Base-by-base conservation (phyloP, 257 asterid genomes). In the Penstemon newberryi region DNA sequence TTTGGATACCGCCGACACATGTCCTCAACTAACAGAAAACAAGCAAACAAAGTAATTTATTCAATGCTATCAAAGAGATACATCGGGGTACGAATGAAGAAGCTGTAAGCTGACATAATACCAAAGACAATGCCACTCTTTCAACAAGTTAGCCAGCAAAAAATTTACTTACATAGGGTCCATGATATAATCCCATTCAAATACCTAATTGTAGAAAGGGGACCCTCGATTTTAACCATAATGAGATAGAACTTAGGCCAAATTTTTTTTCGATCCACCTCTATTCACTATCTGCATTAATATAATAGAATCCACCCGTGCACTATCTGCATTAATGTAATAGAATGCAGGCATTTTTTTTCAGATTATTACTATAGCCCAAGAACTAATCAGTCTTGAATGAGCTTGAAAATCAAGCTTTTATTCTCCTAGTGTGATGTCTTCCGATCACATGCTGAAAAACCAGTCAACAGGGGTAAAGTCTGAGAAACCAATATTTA, bases 1-100 rank as follows among this genome's bases (percentile, higher is more conserved):
- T 90, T 92, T 65, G 98, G 97, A 76, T 90, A 90, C 47, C 98
- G 90, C 36, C 58, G 90, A 68, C 97, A 92, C 84, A 92, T 86
- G 76, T 83, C 92, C 77, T 85, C 96, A 81, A 92, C 98, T 92
- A 73, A 56, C 57, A 19, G 52, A 59, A 58, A 70, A 41, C 47
- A 77, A 51, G 5, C 33, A 46, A 13, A 33, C 50, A 62, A 38
- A 37, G 73, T 81, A 77, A 67, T 49, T 56, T 44, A 57, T 43
- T 3, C 67, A 55, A 55, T 61, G 68, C 41, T 38, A 65, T 56
- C 50, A 54, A 73, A 76, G 40, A 70, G 12, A 38, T 64, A 42
- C 68, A 36, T 46, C 12, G 10, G 40, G 51, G 60, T 43, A 50
- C 19, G 36, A 47, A 64, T 13, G 43, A 36, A 7, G 18, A 12